Conservation (phyloP, 108 stramenopile species). For the Discostella pseudostelligera region DNA sequence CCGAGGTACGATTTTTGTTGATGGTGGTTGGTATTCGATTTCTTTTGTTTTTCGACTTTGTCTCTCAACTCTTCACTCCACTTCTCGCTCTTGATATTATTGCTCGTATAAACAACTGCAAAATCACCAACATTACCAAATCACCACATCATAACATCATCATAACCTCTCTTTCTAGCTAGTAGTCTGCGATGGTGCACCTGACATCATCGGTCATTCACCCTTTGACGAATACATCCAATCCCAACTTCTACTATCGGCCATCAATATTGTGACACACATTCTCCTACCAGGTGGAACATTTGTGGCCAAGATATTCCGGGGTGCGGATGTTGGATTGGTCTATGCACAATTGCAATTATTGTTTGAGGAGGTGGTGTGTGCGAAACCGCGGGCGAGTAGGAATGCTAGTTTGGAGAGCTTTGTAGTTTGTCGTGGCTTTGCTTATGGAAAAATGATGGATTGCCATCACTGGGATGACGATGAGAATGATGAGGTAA, state of each 20-base stretch:
- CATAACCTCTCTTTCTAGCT: slow-evolving; percentile 32
- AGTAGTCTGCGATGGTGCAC: slow-evolving; percentile 98
- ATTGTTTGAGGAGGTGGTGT: slow-evolving; percentile 80
- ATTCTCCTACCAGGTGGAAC: slow-evolving; percentile 83
- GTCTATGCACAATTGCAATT: slow-evolving; percentile 89
- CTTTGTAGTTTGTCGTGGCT: slow-evolving; percentile 91
- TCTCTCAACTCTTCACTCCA: no score
- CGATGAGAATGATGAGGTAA: no score
- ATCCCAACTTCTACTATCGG: slow-evolving; percentile 89
- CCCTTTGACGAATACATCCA: slow-evolving; percentile 96
- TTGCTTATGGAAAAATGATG: slow-evolving; percentile 41
- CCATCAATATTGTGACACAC: slow-evolving; percentile 91
- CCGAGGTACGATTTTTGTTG: slow-evolving; percentile 52
- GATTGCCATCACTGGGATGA: neutral
- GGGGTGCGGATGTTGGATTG: slow-evolving; percentile 88
- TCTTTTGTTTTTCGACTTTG: no score
- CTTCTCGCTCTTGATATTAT: no score
- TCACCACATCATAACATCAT: neutral
- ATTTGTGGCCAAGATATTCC: slow-evolving; percentile 98
- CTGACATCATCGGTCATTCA: slow-evolving; percentile 96
- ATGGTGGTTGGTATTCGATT: neutral
- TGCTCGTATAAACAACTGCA: no score
- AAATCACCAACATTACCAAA: neutral
- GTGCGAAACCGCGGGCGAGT: slow-evolving; percentile 87
- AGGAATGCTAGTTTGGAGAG: slow-evolving; percentile 87